Percentiles rank a stretch among this genome's conserved stretches.
Conservation (phyloP, 805 yeast genomes). For the Yamadazyma philogaea region DNA sequence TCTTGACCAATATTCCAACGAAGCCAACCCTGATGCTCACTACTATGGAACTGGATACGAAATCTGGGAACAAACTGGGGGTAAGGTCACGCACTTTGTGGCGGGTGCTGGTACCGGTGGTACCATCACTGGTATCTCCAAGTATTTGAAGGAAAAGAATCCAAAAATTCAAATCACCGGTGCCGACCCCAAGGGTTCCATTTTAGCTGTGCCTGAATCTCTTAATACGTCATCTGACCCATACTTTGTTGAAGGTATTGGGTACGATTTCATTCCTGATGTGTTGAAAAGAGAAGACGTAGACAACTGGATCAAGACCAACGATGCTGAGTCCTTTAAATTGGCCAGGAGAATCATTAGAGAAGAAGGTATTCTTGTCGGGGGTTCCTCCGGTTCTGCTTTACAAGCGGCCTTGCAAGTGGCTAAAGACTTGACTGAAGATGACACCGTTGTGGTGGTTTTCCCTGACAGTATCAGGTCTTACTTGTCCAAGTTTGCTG, state of each 20-base stretch:
- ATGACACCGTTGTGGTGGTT: conserved; percentile 73
- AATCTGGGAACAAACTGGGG: conserved; percentile 76
- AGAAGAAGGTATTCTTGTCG: conserved; percentile 83
- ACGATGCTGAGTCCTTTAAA: conserved; percentile 74
- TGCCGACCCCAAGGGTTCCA: conserved; percentile 87
- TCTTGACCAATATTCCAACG: conserved; percentile 77
- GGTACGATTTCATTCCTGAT: conserved; percentile 84
- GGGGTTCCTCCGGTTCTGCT: conserved; percentile 88
- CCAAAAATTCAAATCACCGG: conserved; percentile 61
- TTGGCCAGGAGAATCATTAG: conserved; percentile 78
- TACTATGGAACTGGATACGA: conserved; percentile 82
- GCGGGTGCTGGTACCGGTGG: conserved; percentile 98
- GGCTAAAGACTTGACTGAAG: conserved; percentile 64
- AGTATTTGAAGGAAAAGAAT: conserved; percentile 70
- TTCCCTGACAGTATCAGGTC: conserved; percentile 88
- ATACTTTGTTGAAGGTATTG: conserved; percentile 87
- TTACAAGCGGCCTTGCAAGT: conserved; percentile 74
- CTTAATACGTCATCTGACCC: conserved; percentile 57
- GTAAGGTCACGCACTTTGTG: conserved; percentile 67
- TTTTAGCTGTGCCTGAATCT: conserved; percentile 73
- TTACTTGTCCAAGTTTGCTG: conserved; percentile 81
- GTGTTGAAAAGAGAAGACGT: conserved; percentile 65
- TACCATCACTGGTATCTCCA: conserved; percentile 88
- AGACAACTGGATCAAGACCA: conserved; percentile 83
- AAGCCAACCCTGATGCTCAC: conserved; percentile 80